Base-by-base conservation (phyloP, 495 filamentous ascomycete genomes). In the Neurospora tetraspora region DNA sequence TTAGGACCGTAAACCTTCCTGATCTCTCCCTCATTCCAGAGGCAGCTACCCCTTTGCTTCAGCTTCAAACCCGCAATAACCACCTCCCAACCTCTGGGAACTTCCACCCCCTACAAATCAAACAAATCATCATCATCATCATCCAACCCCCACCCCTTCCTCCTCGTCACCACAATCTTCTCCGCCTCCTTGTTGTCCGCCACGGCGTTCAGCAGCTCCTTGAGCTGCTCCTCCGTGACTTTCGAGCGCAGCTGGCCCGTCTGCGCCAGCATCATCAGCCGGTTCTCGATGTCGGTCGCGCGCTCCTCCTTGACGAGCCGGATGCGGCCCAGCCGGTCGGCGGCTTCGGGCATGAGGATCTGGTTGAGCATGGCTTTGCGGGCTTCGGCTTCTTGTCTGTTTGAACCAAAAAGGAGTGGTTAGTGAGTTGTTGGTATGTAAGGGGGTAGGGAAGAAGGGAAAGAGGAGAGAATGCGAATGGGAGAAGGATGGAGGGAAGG, bases 281-380 rank as follows among this genome's bases (percentile, higher is more conserved):
- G 83, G 86, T 94, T 95, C 85, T 99, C 96, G 71, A 98, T 88
- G 77, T 97, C 94, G 61, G 86, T 86, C 40, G 96, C 96, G 77
- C 96, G 93, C 71, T 90, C 90, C 80, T 94, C 94, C 82, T 98
- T 98, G 72, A 98, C 96, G 71, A 99, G 89, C 16, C 94, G 92
- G 82, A 99, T 98, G 73, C 96, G 92, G 68, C 93, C 93, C 11
- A 99, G 86, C 18, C 96, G 92, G 83, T 99, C 96, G 70, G 93
- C 92, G 27, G 96, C 96, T 78, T 93, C 94, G 78, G 96, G 95
- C 73, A 92, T 89, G 71, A 98, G 93, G 86, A 99, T 97, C 79
- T 98, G 96, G 75, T 86, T 87, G 70, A 99, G 89, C 75, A 97
- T 92, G 38, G 90, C 85, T 79, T 90, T 83, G 72, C 95, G 92